A percentile compares a stretch with the other conserved stretches of the same genome.
phyloP scores from a whole-genome alignment of 2,329 filamentous ascomycete genomes.

The Colletotrichum echinochloae region DNA sequence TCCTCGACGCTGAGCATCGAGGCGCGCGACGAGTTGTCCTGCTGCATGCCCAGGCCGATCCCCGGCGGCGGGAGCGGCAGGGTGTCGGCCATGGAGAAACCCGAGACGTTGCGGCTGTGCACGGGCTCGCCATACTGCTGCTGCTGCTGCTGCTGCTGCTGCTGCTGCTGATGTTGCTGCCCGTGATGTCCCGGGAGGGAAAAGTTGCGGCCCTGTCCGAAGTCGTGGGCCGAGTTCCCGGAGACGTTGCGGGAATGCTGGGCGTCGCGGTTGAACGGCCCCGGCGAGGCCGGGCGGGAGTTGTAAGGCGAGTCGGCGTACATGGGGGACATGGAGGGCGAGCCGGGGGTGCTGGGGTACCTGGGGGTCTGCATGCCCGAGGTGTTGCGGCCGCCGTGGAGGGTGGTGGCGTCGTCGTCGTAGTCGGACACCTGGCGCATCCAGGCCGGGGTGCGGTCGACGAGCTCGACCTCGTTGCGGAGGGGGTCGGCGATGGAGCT shows the following conservation, averaged over 20 bases:
- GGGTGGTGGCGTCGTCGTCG: slow-evolving; percentile 37
- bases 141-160: neutral
- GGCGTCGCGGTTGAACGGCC: neutral
- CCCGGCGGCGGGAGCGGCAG: slow-evolving; percentile 44
- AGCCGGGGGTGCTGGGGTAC: slow-evolving; percentile 35
- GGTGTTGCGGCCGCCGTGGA: slow-evolving; percentile 37
- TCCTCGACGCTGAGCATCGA: slow-evolving; percentile 66
- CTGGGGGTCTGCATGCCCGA: slow-evolving; percentile 34
- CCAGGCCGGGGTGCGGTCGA: slow-evolving; percentile 39
- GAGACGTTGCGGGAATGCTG: slow-evolving; percentile 36
- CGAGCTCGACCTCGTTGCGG: slow-evolving; percentile 38
- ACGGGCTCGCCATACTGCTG: neutral
- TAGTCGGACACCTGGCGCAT: slow-evolving; percentile 39
- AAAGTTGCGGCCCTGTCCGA: slow-evolving; percentile 32
- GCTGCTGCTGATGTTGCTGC: neutral
- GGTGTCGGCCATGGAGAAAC: slow-evolving; percentile 44
- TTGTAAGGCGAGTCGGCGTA: slow-evolving; percentile 36
- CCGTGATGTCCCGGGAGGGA: slow-evolving; percentile 34
- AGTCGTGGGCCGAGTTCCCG: neutral
- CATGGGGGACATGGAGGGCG: slow-evolving; percentile 31
- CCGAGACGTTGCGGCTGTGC: slow-evolving; percentile 33
- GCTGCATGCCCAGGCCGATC: slow-evolving; percentile 32
- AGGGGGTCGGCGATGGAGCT: slow-evolving; percentile 26
- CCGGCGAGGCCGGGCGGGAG: slow-evolving; percentile 30
- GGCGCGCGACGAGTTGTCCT: slow-evolving; percentile 44